Evolutionary conservation across 148 eudicot species (phyloP).

Genomic region (Cornus controversa): DNA sequence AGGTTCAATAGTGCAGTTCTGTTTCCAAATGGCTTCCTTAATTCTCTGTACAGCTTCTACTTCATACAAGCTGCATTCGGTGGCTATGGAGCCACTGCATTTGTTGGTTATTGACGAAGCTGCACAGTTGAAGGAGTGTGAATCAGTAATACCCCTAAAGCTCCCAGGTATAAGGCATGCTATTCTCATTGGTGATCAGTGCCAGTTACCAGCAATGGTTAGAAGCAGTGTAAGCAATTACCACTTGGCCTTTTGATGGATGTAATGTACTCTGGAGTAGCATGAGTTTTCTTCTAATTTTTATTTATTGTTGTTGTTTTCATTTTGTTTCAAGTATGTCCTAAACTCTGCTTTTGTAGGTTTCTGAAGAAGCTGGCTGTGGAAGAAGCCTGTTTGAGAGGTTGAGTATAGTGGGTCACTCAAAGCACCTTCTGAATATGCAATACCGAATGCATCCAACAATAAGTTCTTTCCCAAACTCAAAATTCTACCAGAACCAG

Average conservation of each 20-base stretch:
- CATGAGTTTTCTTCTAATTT: too few relatives aligned
- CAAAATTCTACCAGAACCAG: slow-evolving; percentile 26
- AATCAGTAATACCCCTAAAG: slow-evolving; percentile 43
- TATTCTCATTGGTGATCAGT: slow-evolving; percentile 48
- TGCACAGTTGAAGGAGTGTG: slow-evolving; percentile 55
- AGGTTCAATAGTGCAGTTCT: slow-evolving; percentile 29
- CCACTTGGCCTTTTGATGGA: background rate
- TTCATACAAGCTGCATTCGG: slow-evolving; percentile 37
- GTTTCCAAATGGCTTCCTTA: slow-evolving; percentile 41
- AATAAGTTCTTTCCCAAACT: slow-evolving; percentile 36
- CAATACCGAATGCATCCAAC: slow-evolving; percentile 66
- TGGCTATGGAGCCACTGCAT: slow-evolving; percentile 24
- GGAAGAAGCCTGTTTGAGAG: slow-evolving; percentile 56
- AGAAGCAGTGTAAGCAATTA: slow-evolving; percentile 32
- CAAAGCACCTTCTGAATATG: slow-evolving; percentile 40
- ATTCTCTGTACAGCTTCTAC: slow-evolving; percentile 45
- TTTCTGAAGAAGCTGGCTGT: slow-evolving; percentile 39
- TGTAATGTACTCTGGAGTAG: too few relatives aligned
- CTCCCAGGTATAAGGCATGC: slow-evolving; percentile 41
- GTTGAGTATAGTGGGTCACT: slow-evolving; percentile 37
- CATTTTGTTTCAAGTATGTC: too few relatives aligned
- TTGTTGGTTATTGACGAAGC: slow-evolving; percentile 52
- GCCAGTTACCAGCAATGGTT: slow-evolving; percentile 54
- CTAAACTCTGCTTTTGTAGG: slow-evolving; percentile 15
- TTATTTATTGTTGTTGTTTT: too few relatives aligned